Conservation (phyloP, 306 rosid species). For the Ziziphus jujuba region DNA sequence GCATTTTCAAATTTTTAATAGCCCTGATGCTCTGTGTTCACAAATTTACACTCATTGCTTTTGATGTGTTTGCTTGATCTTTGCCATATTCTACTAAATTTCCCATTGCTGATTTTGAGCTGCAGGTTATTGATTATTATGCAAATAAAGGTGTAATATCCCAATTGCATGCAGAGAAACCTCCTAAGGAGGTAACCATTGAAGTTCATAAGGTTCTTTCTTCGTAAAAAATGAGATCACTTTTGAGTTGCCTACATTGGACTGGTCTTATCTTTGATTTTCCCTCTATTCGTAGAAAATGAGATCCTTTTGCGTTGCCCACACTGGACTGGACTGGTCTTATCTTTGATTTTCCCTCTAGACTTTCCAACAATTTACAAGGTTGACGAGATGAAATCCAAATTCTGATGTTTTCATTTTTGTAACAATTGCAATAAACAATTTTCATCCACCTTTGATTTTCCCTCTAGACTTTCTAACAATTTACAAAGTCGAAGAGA, state of each 20-base stretch:
- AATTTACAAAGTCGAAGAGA: too few relatives aligned
- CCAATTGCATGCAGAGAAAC: slow-evolving; percentile 72
- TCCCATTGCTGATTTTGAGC: not conserved
- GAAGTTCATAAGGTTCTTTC: slow-evolving; percentile 76
- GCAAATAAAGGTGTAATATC: slow-evolving; percentile 64
- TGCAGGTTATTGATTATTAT: slow-evolving; percentile 78
- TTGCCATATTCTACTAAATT: not conserved
- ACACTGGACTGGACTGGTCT: too few relatives aligned
- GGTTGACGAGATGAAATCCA: too few relatives aligned
- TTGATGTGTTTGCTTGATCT: not conserved
- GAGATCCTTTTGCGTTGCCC: not conserved
- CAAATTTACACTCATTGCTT: not conserved
- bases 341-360: too few relatives aligned
- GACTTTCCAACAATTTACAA: too few relatives aligned
- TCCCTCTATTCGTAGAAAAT: slow-evolving; percentile 13
- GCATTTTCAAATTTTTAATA: not conserved
- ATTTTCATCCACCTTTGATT: too few relatives aligned
- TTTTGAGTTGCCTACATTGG: too few relatives aligned
- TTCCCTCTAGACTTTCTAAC: too few relatives aligned
- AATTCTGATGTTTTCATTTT: too few relatives aligned
- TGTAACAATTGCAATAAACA: too few relatives aligned
- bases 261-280: slow-evolving; percentile 1
- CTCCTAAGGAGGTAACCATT: slow-evolving; percentile 75
- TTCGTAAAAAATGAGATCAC: slow-evolving; percentile 20
- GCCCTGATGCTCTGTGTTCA: not conserved